Evolutionary conservation across 2,329 filamentous ascomycete species (phyloP).

Genomic region (Fusarium cicatricum): DNA sequence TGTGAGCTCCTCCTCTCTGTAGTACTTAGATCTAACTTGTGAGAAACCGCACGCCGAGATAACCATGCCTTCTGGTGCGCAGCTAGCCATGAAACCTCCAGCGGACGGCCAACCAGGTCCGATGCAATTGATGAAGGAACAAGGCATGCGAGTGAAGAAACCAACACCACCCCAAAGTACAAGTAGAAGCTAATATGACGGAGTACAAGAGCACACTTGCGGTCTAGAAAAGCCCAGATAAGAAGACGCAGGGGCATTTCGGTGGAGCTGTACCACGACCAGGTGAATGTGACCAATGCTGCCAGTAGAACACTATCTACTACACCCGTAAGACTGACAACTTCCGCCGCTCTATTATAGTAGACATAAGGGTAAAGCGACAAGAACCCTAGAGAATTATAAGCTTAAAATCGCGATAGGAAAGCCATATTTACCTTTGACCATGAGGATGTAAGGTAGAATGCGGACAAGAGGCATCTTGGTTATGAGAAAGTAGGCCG

Average conservation of each 20-base stretch:
- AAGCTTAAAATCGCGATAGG: too few species aligned
- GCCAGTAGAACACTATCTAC: not conserved
- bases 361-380: too few species aligned
- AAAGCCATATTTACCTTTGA: constrained; percentile 13
- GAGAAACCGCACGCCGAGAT: not conserved
- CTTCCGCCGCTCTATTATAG: too few species aligned
- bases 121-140: not conserved
- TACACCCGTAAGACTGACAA: too few species aligned
- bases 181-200: too few species aligned
- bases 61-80: not conserved
- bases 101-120: not conserved
- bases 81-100: constrained; percentile 8
- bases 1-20: too few species aligned
- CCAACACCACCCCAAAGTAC: too few species aligned
- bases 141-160: not conserved
- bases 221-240: not conserved
- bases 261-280: constrained; percentile 2
- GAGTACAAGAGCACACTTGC: not conserved
- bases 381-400: too few species aligned
- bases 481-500: not conserved
- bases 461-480: not conserved
- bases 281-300: not conserved
- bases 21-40: too few species aligned
- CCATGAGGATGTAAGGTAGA: not conserved
- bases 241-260: constrained; percentile 1